Base-by-base conservation (phyloP, 2,329 filamentous ascomycete genomes). In the Arthrobotrys conoides region DNA sequence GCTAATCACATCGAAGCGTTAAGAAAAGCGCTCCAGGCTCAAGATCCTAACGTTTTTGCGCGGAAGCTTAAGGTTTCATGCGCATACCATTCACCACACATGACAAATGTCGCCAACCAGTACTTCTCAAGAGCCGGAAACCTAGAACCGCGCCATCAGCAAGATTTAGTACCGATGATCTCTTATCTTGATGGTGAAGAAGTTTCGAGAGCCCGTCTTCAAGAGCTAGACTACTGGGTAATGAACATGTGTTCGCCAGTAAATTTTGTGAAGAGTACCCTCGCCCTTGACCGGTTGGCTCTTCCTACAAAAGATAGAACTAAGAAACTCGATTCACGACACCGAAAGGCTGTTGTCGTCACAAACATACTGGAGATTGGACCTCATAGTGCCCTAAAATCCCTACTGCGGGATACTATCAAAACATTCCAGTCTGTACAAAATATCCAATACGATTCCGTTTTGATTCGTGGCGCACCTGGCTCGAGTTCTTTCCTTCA, bases 81-180 rank as follows among this genome's bases (percentile, higher is more conserved):
- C 1, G 86, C 86, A 0, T 87, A 86, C 76, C 86, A 87, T 80
- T 86, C 85, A 0, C 83, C 83, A 24, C 85, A 85, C 68, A 86
- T 86, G 85, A 80, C 82, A 78, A 24, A 68, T 0, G 79, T 83
- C 12, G 83, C 82, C 1, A 83, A 83, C 36, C 82, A 82, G 6
- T 85, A 85, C 68, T 49, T 49, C 18, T 22, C 46, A 79, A 48
- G 71, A 66, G 70, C 51, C 5, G 70, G 51, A 41, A 6, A 14
- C n/a, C 70, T 67, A 1, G 49, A 72, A 12, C 5, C 61, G 18
- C 61, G 70, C 12, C 18, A 9, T 27, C 27, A 30, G 24, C 12
- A 49, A 1, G 38, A 22, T 6, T n/a, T n/a, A 9, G 61, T 61
- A 49, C 38, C 41, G 1, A 49, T 73, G 36, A 61, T 73, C 41